Evolutionary conservation across 805 yeast genomes (phyloP), one percentile per base, ranked within the genome.

Genomic region (Candida quercuum): DNA sequence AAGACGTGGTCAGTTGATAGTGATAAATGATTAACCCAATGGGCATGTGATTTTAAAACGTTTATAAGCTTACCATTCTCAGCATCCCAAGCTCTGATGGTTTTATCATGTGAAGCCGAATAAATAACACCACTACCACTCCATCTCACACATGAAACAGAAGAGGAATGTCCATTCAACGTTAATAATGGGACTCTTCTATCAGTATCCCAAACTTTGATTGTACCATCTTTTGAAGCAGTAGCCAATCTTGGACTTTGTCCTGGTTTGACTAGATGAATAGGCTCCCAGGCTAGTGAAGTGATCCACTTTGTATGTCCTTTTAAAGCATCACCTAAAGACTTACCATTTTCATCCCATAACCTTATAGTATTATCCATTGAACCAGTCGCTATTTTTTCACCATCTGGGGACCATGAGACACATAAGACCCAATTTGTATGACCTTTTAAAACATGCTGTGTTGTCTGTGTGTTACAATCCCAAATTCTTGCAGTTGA

Each of bases 131-230:
- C 86, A 32, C 77, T 66, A 2, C 99, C 99, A 40, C 96, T 86
- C 99, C 99, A 93, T 59, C 81, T 88, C n/a, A 89, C 94, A 64
- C 97, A 87, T 1, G 96, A 81, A 3, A 93, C 97, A 1, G 95
- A 76, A 35, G 84, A 77, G 23, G 87, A 72, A 56, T 93, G 99
- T 0, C 98, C 97, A 38, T 85, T 75, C 71, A 93, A 64, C 2
- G 94, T 81, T 57, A 73, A 68, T 36, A 74, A 52, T 49, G 88
- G 78, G 2, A 69, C 71, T 48, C 95, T 73, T 29, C 80, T 64
- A 12, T 76, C 71, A 2, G 87, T 73, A 52, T 91, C 95, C 99
- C 99, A 93, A 5, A 93, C 72, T 49, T 82, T 81, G 11, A 89
- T 69, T 1, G 96, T 81, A 16, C 94, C 86, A 59, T 93, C 99